Base-by-base conservation (phyloP, 2,329 filamentous ascomycete genomes). In the Aureobasidium lini region DNA sequence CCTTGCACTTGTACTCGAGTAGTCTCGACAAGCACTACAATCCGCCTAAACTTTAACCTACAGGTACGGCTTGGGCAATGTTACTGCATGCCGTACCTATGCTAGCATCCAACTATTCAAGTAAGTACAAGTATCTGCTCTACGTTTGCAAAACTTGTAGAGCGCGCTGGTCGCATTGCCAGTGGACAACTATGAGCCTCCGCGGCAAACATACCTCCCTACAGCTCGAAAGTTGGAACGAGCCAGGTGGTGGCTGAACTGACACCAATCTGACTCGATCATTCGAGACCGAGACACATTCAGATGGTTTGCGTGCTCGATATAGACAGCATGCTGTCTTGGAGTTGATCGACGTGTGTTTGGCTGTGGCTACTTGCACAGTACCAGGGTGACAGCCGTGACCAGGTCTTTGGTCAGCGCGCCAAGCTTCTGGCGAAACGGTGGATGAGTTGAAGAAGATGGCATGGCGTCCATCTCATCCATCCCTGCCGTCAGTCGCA, bases 401-500 rank as follows among this genome's bases (percentile, higher is more conserved):
- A 28, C 49, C 18, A 39, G 50, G 13, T 9, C 36, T 29, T 31
- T 28, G 39, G 31, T 54, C 39, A 28, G 31, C 29, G 36, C 40
- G 52, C 52, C 50, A 54, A 54, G 50, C 47, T 28, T 52, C 8
- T 3, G 32, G 23, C 36, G 36, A 36, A 44, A 36, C 52, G 52
- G 36, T 28, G n/a, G n/a, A 34, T 32, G 23, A 42, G 28, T 53
- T 16, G 52, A 46, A 36, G 16, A 56, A 46, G 39, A 56, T 44
- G 52, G 29, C 52, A 56, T 44, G 52, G 29, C 52, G 3, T 46
- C 29, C 39, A 42, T 54, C 18, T 37, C 16, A 46, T 23, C 11
- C 52, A 54, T 56, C 52, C 52, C 52, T 56, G 29, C 29, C 52
- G 31, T 56, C 40, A n/a, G 31, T 46, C 52, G 52, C 31, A 13